Base-by-base conservation (phyloP, 352 stramenopile genomes). In the Phytophthora pini region DNA sequence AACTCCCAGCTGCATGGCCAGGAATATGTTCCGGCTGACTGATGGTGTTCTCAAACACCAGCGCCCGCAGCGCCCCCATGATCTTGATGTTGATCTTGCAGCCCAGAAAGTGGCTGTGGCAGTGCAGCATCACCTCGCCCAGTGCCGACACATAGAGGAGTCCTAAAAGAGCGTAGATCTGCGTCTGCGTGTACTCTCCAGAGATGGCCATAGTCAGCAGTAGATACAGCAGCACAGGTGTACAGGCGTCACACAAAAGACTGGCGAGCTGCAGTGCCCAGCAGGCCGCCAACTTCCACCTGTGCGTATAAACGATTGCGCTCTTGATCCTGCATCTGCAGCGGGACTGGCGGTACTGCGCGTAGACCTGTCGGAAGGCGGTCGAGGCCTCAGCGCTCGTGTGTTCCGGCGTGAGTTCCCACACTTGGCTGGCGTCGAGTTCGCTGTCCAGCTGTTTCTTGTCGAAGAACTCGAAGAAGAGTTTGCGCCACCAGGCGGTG, bases 141-240 rank as follows among this genome's bases (percentile, higher is more conserved):
- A 78, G 41, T 5, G 71, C 54, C 7, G 68, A 61, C 53, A 73
- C 51, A 50, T 80, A 80, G 9, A 78, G 24, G 34, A 70, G 32
- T 13, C 60, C 56, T n/a, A 80, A 27, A 15, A 65, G 32, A 26
- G 26, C 41, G 22, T 62, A 74, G 5, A 80, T 52, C n/a, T 68
- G 53, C 9, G 54, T 61, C 43, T 70, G 61, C 24, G 43, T 47
- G 38, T 78, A 73, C 51, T 59, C 70, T 20, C 26, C 59, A 36
- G 49, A 76, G 11, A 69, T 79, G 4, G 77, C 66, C 50, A 68
- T 68, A 6, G 65, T 53, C 40, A 84, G 61, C 48, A 89, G 56
- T 56, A 68, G 52, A 59, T 77, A 89, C 2, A 89, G 69, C 15
- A 81, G 61, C 3, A 87, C 58, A 4, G 80, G 77, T 9, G 74